phyloP scores from a whole-genome alignment of 2,329 filamentous ascomycete species.

The Alternaria sp. region DNA sequence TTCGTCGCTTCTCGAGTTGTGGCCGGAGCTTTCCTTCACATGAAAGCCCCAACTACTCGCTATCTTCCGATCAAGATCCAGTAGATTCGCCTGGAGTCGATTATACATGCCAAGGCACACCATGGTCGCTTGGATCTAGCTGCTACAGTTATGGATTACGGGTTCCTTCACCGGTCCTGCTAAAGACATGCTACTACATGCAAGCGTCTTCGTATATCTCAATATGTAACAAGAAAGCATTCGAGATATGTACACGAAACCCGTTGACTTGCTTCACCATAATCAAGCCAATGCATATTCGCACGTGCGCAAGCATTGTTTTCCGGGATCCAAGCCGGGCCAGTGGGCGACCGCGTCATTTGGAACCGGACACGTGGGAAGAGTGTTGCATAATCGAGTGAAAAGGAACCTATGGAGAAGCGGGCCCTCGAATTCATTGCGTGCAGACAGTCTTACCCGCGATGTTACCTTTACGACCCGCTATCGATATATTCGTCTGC shows the following conservation, averaged over 20 bases:
- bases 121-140: not conserved
- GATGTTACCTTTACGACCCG: not conserved
- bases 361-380: not conserved
- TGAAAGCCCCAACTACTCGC: not conserved
- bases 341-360: constrained; percentile 1
- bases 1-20: not conserved
- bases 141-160: not conserved
- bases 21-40: not conserved
- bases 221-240: not conserved
- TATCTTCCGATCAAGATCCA: not conserved
- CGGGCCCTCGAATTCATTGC: not conserved
- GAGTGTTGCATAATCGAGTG: not conserved
- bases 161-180: not conserved
- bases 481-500: not conserved
- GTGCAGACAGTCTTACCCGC: not conserved
- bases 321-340: not conserved
- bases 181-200: not conserved
- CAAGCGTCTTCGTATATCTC: constrained; percentile 1
- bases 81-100: not conserved
- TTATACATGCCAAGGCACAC: not conserved
- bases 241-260: not conserved
- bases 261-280: not conserved
- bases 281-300: not conserved
- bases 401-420: constrained; percentile 4
- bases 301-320: not conserved